phyloP scores from a whole-genome alignment of 441 rosid species.

The Pelargonium exstipulatum region DNA sequence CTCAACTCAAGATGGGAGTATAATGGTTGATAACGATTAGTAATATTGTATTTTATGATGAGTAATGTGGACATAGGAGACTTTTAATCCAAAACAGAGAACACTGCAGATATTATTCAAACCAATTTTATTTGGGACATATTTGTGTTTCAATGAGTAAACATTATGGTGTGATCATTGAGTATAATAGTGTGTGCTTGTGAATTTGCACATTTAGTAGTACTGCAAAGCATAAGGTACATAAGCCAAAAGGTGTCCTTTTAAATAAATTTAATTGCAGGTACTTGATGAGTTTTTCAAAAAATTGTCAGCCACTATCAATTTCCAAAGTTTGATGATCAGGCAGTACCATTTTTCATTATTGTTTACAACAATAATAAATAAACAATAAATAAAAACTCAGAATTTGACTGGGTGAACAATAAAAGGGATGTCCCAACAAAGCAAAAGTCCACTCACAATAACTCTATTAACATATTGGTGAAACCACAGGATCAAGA shows the following conservation, averaged over 20 bases:
- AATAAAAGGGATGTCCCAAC: neutral
- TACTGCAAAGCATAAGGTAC: neutral
- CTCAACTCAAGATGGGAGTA: neutral
- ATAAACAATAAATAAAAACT: neutral
- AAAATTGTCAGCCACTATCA: neutral
- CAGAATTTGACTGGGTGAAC: neutral
- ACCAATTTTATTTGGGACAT: neutral
- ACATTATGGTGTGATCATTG: neutral
- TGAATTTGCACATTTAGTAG: neutral
- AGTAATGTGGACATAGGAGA: neutral
- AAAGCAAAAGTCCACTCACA: neutral
- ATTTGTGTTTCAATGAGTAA: neutral
- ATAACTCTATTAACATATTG: neutral
- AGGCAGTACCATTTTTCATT: neutral
- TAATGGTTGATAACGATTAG: neutral
- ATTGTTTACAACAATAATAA: neutral
- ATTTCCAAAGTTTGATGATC: slow-evolving; percentile 6
- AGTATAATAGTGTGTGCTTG: neutral
- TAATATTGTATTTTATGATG: neutral
- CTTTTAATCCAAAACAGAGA: neutral
- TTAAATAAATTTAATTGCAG: neutral
- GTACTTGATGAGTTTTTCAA: neutral
- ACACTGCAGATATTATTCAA: neutral
- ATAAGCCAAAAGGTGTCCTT: neutral
- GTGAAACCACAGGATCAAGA: slow-evolving; percentile 13